phyloP scores from a whole-genome alignment of 202 grass and related monocot species.

The Alloteropsis angusta region DNA sequence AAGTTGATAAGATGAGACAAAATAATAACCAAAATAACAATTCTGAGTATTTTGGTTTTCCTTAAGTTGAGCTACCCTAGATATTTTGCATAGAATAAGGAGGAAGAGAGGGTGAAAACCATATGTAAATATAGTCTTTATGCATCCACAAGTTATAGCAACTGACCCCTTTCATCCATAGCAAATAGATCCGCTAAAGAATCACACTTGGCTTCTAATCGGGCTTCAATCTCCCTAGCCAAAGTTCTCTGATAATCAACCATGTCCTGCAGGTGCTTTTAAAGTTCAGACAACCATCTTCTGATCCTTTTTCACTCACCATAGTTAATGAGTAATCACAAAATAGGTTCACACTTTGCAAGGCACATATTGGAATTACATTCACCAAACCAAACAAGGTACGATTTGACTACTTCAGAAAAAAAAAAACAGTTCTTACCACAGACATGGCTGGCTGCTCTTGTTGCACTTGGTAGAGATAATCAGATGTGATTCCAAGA shows the following conservation, averaged over 20 bases:
- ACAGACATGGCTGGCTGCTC: constrained; percentile 55
- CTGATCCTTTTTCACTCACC: neutral
- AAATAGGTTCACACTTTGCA: neutral
- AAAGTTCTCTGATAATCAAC: constrained; percentile 74
- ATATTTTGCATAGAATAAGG: neutral
- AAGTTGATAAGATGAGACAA: constrained; percentile 23
- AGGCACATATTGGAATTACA: neutral
- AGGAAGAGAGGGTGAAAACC: neutral
- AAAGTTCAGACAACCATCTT: neutral
- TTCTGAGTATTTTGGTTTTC: neutral
- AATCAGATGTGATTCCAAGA: constrained; percentile 74
- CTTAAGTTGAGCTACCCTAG: neutral
- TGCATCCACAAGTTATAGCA: neutral
- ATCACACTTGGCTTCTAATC: constrained; percentile 84
- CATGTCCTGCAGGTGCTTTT: constrained; percentile 58
- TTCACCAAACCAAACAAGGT: neutral
- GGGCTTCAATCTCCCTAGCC: constrained; percentile 77
- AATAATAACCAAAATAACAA: neutral
- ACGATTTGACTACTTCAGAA: neutral
- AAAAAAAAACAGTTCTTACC: constrained; percentile 11
- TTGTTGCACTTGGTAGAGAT: constrained; percentile 88
- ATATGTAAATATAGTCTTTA: neutral
- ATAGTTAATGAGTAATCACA: neutral
- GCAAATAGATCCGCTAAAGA: constrained; percentile 78
- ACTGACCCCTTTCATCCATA: constrained; percentile 73